A percentile compares a stretch with the other conserved stretches of the same genome.
phyloP scores from a whole-genome alignment of 352 stramenopile genomes.

The Blastocystis sp. region DNA sequence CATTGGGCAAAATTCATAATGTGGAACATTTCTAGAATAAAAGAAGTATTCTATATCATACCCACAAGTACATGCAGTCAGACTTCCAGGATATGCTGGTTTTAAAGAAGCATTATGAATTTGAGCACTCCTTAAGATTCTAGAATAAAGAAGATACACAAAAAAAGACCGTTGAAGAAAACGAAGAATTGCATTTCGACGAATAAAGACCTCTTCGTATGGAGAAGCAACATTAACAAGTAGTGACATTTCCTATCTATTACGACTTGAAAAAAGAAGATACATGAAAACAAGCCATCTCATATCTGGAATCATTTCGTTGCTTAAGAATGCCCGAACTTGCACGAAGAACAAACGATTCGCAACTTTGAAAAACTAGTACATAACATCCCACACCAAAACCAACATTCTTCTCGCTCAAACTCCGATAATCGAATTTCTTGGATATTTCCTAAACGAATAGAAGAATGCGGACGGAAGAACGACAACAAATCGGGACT shows the following conservation, averaged over 20 bases:
- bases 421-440: constrained; percentile 52
- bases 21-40: constrained; percentile 21
- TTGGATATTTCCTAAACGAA: constrained; percentile 39
- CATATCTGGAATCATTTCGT: constrained; percentile 11
- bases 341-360: constrained; percentile 4
- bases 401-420: constrained; percentile 39
- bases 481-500: neutral
- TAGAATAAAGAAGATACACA: neutral
- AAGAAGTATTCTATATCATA: neutral
- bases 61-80: constrained; percentile 49
- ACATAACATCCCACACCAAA: neutral
- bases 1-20: constrained; percentile 29
- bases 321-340: neutral
- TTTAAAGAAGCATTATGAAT: neutral
- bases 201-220: constrained; percentile 63
- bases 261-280: neutral
- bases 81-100: constrained; percentile 42
- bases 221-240: constrained; percentile 30
- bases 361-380: neutral
- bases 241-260: constrained; percentile 47
- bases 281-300: constrained; percentile 29
- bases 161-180: constrained; percentile 50
- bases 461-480: constrained; percentile 54
- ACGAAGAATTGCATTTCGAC: constrained; percentile 36
- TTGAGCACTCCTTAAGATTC: constrained; percentile 51